Base-by-base conservation (phyloP, 345 rosid species). In the Lenwebbia sp. region DNA sequence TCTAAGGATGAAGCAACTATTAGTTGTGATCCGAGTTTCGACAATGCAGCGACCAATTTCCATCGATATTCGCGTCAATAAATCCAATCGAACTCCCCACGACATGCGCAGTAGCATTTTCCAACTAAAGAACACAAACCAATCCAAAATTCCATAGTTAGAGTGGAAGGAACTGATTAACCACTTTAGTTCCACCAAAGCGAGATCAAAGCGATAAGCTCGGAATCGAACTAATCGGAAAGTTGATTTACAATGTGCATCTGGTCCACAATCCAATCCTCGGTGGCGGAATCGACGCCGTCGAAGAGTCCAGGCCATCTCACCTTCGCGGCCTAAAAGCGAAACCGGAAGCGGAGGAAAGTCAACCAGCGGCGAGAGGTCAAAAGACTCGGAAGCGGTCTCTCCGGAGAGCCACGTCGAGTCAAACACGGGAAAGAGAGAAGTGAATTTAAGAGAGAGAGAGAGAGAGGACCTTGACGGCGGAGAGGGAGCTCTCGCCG, bases 401-500 rank as follows among this genome's bases (percentile, higher is more conserved):
- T 53, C 54, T 1, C 54, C 54, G 54, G 54, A 53, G 54, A 9
- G 25, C 57, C 78, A 0, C 78, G 78, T 65, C 44, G 78, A 33
- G 78, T 65, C 44, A 65, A 62, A 55, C 55, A 0, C 28, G 9
- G 15, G 83, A 52, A 52, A 28, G 41, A 33, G 83, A 50, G 54
- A 23, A 54, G 51, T 10, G 40, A 55, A n/a, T 3, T 50, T 21
- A 21, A 5, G 51, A 74, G 56, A 26, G 22, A 26, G 60, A 44
- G 37, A 37, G 54, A 49, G 37, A 47, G 28, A 50, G 15, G 41
- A 93, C 99, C 98, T 96, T 97, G 88, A 97, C 94, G 83, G 98
- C 98, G 62, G 99, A 97, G 82, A 95, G 93, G 49, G 99, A 93
- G 92, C 98, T 97, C 88, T 96, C 99, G 41, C 98, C 98, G 76